These are phyloP conservation scores for Pestalotiopsis sp. DNA, from an alignment of 2,329 filamentous ascomycete genomes.

Conservation along the genomic window DNA sequence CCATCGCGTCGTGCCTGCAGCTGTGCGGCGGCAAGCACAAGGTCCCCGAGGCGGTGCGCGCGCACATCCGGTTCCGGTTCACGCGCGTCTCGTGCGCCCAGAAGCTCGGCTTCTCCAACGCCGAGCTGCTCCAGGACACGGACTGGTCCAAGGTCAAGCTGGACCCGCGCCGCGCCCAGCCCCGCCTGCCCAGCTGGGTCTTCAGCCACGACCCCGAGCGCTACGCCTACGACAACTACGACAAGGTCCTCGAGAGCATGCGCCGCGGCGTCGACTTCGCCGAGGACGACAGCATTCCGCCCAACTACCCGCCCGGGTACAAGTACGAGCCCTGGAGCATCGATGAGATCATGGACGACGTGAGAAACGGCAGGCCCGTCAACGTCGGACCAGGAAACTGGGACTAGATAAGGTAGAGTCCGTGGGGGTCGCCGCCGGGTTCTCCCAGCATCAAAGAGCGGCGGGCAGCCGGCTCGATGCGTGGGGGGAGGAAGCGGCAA, in stretches of 20 bases:
- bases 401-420: conserved; percentile 20
- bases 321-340: conserved; percentile 43
- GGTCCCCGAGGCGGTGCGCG: conserved; percentile 33
- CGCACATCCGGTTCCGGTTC: conserved; percentile 40
- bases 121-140: conserved; percentile 38
- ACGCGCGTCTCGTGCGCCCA: conserved; percentile 38
- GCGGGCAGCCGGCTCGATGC: neutral
- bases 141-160: conserved; percentile 35
- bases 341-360: conserved; percentile 41
- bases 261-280: conserved; percentile 31
- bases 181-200: conserved; percentile 38
- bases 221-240: conserved; percentile 39
- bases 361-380: conserved; percentile 34
- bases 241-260: conserved; percentile 34
- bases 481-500: neutral
- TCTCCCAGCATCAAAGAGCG: neutral
- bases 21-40: conserved; percentile 32
- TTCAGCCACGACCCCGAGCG: conserved; percentile 40
- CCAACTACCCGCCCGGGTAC: conserved; percentile 38
- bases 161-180: conserved; percentile 36
- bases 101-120: conserved; percentile 40
- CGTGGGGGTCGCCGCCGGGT: neutral
- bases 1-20: conserved; percentile 39
- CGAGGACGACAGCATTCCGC: conserved; percentile 30
- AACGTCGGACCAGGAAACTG: conserved; percentile 35